Conservation (phyloP, 129 eudicot species). For the Arctium lappa region DNA sequence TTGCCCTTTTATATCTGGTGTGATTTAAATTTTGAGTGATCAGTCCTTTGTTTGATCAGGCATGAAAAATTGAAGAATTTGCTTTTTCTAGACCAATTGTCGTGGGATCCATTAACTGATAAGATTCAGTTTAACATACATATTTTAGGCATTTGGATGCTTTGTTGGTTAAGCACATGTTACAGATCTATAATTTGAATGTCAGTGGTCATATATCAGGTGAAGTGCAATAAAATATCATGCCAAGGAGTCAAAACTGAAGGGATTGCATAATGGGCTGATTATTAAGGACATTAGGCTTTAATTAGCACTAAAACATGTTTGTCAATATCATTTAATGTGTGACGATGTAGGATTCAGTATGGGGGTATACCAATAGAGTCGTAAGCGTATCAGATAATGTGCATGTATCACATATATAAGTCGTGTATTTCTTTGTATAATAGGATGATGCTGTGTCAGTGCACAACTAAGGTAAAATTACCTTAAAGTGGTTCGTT, state of each 20-base stretch:
- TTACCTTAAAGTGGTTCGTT: background rate
- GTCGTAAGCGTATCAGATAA: background rate
- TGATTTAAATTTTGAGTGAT: slow-evolving; percentile 4
- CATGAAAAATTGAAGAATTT: slow-evolving; percentile 1
- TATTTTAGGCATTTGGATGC: background rate
- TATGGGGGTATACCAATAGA: background rate
- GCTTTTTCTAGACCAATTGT: slow-evolving; percentile 3
- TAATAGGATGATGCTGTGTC: background rate
- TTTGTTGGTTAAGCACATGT: background rate
- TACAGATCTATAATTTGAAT: background rate
- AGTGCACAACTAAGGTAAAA: background rate
- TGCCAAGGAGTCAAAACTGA: background rate
- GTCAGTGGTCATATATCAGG: background rate
- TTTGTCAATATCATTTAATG: background rate
- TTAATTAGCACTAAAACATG: background rate
- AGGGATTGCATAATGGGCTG: slow-evolving; percentile 9
- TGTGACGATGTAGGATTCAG: background rate
- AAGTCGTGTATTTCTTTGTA: background rate
- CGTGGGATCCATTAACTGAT: background rate
- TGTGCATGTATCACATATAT: background rate
- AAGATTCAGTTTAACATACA: slow-evolving; percentile 1
- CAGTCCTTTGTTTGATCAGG: background rate
- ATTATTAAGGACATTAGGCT: background rate
- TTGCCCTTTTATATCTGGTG: background rate
- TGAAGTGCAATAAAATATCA: background rate